phyloP scores from a whole-genome alignment of 257 asterid genomes.

The Nemophila menziesii region DNA sequence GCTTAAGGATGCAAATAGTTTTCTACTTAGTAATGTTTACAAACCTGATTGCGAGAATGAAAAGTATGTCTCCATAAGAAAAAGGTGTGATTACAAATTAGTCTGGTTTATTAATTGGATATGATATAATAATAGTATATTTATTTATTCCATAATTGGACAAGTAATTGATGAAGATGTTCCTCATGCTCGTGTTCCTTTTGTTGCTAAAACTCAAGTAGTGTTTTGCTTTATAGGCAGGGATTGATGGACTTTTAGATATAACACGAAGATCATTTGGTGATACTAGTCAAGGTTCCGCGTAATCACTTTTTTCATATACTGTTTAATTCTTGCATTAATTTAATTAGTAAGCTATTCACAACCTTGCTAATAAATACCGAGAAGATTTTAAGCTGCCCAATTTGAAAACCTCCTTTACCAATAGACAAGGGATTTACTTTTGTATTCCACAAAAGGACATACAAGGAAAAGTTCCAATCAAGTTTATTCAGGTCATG shows the following conservation, averaged over 20 bases:
- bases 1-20: conserved; percentile 88
- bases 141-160: conserved; percentile 45
- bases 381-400: conserved; percentile 75
- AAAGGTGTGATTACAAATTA: conserved; percentile 36
- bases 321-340: conserved; percentile 13
- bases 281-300: conserved; percentile 91
- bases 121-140: conserved; percentile 1
- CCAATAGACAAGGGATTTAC: conserved; percentile 90
- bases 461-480: conserved; percentile 70
- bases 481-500: conserved; percentile 99
- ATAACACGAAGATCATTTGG: conserved; percentile 92
- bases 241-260: conserved; percentile 88
- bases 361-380: conserved; percentile 83
- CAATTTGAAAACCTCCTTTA: conserved; percentile 78
- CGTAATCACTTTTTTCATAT: neutral
- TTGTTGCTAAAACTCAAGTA: conserved; percentile 95
- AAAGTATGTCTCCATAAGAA: conserved; percentile 60
- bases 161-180: conserved; percentile 94
- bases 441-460: conserved; percentile 91
- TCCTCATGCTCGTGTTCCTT: conserved; percentile 87
- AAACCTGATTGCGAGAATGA: conserved; percentile 77
- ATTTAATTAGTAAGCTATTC: conserved; percentile 57
- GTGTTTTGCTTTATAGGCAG: conserved; percentile 97
- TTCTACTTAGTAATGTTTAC: conserved; percentile 74
- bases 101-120: conserved; percentile 8